These are phyloP conservation scores for Sphagnum magellanicum DNA, from an alignment of 228 moss, liverwort and hornwort genomes.

Conservation along the genomic window DNA sequence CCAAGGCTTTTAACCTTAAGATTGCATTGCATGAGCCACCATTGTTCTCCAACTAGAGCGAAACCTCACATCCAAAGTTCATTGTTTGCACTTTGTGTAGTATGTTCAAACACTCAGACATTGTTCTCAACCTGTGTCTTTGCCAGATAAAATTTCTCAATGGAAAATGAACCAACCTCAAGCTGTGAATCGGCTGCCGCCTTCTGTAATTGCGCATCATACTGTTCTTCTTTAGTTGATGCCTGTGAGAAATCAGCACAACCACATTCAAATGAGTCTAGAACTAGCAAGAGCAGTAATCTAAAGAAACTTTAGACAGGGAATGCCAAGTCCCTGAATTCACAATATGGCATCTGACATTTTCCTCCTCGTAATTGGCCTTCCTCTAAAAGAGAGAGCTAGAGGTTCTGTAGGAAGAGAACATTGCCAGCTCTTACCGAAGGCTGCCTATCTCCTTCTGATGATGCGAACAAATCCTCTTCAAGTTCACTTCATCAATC, in stretches of 20 bases:
- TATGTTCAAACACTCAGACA: too few relatives aligned
- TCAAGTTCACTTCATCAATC: constrained; percentile 16
- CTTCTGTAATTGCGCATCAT: constrained; percentile 33
- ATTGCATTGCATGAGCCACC: too few relatives aligned
- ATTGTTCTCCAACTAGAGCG: too few relatives aligned
- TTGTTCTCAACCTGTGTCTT: too few relatives aligned
- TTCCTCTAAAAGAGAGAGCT: not conserved
- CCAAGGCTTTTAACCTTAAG: too few relatives aligned
- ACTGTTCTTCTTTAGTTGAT: constrained; percentile 16
- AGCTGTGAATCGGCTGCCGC: constrained; percentile 26
- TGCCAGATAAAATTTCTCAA: too few relatives aligned
- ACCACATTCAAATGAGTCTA: not conserved
- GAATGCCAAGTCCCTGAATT: too few relatives aligned
- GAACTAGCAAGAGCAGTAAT: not conserved
- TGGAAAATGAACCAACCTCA: constrained; percentile 14
- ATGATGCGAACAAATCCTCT: constrained; percentile 21
- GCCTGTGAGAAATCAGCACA: constrained; percentile 7
- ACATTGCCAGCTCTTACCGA: constrained; percentile 29
- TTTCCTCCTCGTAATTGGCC: not conserved
- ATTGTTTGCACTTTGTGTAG: too few relatives aligned
- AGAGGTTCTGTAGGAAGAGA: not conserved
- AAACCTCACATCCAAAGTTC: too few relatives aligned
- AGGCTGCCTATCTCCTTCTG: constrained; percentile 24
- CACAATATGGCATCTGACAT: not conserved
- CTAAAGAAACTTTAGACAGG: too few relatives aligned